These are phyloP conservation scores for Dipodascus geniculatus DNA, from an alignment of 805 yeast species.

Conservation along the genomic window DNA sequence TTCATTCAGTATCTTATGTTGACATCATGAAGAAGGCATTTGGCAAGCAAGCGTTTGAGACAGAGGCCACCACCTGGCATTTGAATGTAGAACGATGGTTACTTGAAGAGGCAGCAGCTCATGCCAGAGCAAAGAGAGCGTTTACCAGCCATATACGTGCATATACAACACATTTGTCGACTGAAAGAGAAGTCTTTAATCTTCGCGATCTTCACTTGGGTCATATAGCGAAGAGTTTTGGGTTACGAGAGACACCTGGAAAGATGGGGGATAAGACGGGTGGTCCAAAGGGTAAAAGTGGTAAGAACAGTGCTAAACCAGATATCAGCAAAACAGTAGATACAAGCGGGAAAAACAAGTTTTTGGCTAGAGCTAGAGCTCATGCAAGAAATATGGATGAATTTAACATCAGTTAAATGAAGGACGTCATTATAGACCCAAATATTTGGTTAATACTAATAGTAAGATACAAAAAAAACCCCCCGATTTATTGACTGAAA, in stretches of 20 bases:
- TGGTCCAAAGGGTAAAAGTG: constrained; percentile 14
- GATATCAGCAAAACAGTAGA: not conserved
- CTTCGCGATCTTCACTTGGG: constrained; percentile 81
- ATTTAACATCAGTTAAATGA: constrained; percentile 42
- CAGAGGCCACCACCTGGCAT: constrained; percentile 94
- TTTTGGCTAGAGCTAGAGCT: constrained; percentile 65
- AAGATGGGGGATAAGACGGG: constrained; percentile 31
- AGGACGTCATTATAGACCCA: not conserved
- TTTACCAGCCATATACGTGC: constrained; percentile 88
- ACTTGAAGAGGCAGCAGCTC: constrained; percentile 46
- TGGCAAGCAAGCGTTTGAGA: constrained; percentile 61
- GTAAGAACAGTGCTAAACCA: not conserved
- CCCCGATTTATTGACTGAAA: too few relatives aligned
- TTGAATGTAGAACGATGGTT: constrained; percentile 81
- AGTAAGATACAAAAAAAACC: too few relatives aligned
- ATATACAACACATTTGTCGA: constrained; percentile 82
- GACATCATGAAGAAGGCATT: constrained; percentile 22
- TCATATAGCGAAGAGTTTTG: constrained; percentile 91
- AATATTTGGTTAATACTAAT: too few relatives aligned
- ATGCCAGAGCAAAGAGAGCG: constrained; percentile 63
- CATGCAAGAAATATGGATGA: constrained; percentile 53
- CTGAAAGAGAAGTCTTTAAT: constrained; percentile 72
- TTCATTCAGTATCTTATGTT: constrained; percentile 37
- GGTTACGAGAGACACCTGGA: constrained; percentile 88
- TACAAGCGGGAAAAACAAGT: constrained; percentile 54